Percentiles rank a stretch among this genome's conserved stretches.
phyloP scores from a whole-genome alignment of 2,329 filamentous ascomycete species.

The Colletotrichum sp. region DNA sequence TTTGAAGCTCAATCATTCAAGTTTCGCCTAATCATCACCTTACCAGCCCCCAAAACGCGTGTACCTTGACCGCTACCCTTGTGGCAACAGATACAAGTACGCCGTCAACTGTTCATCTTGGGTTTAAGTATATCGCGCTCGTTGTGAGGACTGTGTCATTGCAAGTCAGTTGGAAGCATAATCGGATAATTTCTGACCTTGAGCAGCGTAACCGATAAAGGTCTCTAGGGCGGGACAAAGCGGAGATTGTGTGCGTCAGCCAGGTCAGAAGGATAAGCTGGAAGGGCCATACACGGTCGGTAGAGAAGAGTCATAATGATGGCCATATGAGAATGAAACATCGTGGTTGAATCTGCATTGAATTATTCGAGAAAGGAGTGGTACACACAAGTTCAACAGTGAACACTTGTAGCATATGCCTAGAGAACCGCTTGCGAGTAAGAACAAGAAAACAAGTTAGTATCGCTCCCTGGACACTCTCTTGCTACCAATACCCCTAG shows the following conservation, averaged over 20 bases:
- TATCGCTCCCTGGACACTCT: no score
- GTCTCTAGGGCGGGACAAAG: rapidly evolving
- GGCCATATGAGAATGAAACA: rapidly evolving
- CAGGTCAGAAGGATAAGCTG: neutral
- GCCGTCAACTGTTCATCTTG: neutral
- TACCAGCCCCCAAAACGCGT: neutral
- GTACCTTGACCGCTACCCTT: neutral
- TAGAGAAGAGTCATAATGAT: neutral
- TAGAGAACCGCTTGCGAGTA: neutral
- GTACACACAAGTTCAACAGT: neutral
- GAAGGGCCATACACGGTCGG: neutral
- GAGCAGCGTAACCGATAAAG: neutral
- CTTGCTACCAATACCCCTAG: no score
- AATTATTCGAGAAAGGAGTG: no score
- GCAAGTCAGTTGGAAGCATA: neutral
- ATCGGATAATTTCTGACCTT: neutral
- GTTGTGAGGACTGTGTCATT: neutral
- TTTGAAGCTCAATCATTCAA: no score
- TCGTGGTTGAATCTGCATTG: neutral
- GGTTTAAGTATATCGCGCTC: neutral
- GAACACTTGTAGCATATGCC: rapidly evolving
- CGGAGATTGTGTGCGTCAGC: no score
- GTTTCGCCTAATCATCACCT: neutral
- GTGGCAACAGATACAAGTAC: neutral
- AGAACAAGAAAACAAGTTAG: neutral